Evolutionary conservation across 208 protist genomes (phyloP), one percentile per base, ranked within the genome.

Genomic region (Crithidia bombi): DNA sequence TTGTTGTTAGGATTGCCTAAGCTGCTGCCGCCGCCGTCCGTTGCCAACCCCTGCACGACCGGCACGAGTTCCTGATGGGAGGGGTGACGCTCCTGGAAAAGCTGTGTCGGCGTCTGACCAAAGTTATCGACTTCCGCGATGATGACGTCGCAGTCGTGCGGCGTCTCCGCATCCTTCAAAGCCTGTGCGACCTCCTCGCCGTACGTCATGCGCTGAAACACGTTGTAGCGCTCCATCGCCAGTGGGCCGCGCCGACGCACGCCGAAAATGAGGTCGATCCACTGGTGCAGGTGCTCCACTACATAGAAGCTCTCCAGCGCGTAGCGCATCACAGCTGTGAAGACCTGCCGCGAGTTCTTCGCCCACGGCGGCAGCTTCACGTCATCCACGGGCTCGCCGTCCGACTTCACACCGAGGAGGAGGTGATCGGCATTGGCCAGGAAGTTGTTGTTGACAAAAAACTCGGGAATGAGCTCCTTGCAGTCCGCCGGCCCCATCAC

Each of bases 181-280:
- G 73, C 89, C 70, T 80, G 63, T 33, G 71, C 62, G 51, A 97
- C 86, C 62, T 91, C 90, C 73, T 98, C 97, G 63, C 98, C 98
- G 75, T 99, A 99, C 11, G 98, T 98, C 72, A 99, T 86, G 70
- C 96, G 92, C 71, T 99, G 97, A 63, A 99, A 99, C 0, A 94
- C 73, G 79, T 99, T 99, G 58, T 89, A 77, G 21, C 90, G 79
- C 55, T 96, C 89, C 10, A 89, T 73, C 28, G 97, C 97, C 4
- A 87, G 76, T 32, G 62, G 82, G 7, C 96, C 96, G 39, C 89
- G 86, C 46, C 98, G 97, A 44, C 98, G 94, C 56, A 96, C 97
- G 21, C 98, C 98, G 78, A 99, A 99, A 56, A 99, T 91, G 17
- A 99, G 89, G 75, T 99, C 98, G 59, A 99, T 98, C 98, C 98